Evolutionary conservation across 2,329 filamentous ascomycete genomes (phyloP).

Genomic region (Emmonsia crescens): DNA sequence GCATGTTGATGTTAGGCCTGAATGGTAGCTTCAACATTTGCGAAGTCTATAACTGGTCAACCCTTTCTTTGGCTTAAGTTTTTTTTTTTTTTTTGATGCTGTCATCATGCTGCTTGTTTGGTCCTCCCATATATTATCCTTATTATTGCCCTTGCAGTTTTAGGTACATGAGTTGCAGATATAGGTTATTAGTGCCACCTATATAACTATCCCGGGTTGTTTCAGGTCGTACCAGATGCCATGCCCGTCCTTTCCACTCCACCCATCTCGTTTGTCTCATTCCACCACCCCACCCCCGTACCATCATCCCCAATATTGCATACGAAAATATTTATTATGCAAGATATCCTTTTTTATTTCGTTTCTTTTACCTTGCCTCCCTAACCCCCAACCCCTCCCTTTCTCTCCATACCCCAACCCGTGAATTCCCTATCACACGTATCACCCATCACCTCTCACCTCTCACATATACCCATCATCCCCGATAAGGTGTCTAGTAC

Average conservation of each 20-base stretch:
- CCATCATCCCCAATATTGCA: neutral
- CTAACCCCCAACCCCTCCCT: neutral
- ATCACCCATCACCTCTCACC: too few species aligned
- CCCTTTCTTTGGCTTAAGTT: neutral
- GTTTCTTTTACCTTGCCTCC: neutral
- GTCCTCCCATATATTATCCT: neutral
- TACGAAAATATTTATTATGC: too few species aligned
- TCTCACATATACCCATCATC: too few species aligned
- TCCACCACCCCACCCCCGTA: neutral
- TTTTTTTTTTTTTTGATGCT: neutral
- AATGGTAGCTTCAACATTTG: conserved; percentile 29
- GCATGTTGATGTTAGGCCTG: conserved; percentile 39
- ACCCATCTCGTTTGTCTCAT: neutral
- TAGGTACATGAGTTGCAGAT: too few species aligned
- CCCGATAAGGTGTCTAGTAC: too few species aligned
- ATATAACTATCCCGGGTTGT: neutral
- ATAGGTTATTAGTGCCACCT: too few species aligned
- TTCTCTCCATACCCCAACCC: neutral
- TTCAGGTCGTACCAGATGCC: neutral
- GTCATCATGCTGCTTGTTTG: neutral
- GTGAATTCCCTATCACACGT: too few species aligned
- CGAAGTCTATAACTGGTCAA: neutral
- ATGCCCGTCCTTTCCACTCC: neutral
- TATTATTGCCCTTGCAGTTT: neutral
- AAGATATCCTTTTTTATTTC: neutral